phyloP scores from a whole-genome alignment of 108 stramenopile species.

The Nitzschia sp. region DNA sequence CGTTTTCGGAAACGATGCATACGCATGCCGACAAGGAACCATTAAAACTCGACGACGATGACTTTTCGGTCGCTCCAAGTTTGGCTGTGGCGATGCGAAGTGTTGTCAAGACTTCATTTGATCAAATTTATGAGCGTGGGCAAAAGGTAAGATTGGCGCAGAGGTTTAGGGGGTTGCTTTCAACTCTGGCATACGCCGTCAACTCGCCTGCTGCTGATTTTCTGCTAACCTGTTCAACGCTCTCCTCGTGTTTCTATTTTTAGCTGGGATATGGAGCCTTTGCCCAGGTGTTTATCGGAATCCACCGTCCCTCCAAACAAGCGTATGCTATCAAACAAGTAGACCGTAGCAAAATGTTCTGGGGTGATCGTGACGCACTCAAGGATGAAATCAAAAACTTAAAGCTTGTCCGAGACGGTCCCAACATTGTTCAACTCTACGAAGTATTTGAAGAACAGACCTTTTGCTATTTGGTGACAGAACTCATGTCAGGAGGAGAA shows the following conservation, averaged over 20 bases:
- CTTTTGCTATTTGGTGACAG: conserved; percentile 79
- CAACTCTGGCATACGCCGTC: too few relatives aligned
- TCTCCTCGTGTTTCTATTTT: too few relatives aligned
- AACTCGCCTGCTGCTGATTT: too few relatives aligned
- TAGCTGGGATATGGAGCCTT: conserved; percentile 83
- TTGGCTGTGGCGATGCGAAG: conserved; percentile 26
- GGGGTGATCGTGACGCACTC: conserved; percentile 64
- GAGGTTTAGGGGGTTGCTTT: too few relatives aligned
- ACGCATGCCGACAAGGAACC: background rate
- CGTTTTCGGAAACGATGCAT: background rate
- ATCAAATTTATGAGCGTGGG: conserved; percentile 54
- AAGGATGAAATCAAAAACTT: conserved; percentile 71
- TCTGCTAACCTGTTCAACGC: too few relatives aligned
- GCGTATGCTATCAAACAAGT: conserved; percentile 77
- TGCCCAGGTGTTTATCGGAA: conserved; percentile 70
- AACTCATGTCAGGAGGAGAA: conserved; percentile 88
- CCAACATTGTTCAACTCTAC: conserved; percentile 85
- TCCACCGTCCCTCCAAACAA: conserved; percentile 51
- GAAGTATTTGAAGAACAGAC: conserved; percentile 68
- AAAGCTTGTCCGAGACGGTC: conserved; percentile 53
- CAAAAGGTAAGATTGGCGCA: conserved; percentile 36
- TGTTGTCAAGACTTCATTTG: conserved; percentile 39
- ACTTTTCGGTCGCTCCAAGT: conserved; percentile 43
- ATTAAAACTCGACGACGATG: conserved; percentile 28
- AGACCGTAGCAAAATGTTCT: conserved; percentile 68